Percentiles rank a stretch among this genome's conserved stretches.
These are phyloP conservation scores for Aspergillus cavernicola DNA, from an alignment of 495 filamentous ascomycete genomes.

Conservation along the genomic window DNA sequence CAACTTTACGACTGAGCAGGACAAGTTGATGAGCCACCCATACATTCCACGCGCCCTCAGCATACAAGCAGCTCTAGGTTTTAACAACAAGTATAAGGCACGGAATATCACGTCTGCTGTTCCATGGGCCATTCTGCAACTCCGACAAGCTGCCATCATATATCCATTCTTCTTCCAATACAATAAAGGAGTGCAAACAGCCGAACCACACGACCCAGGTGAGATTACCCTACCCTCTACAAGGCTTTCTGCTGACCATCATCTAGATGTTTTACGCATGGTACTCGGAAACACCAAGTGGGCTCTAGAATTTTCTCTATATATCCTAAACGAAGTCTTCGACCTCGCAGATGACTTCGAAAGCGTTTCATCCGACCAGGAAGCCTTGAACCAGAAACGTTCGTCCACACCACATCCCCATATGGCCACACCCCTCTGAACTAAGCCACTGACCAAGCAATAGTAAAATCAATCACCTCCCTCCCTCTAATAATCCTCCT, in stretches of 20 bases:
- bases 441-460: conserved; percentile 13
- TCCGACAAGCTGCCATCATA: conserved; percentile 65
- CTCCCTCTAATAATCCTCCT: conserved; percentile 67
- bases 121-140: conserved; percentile 67
- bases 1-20: conserved; percentile 68
- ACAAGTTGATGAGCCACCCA: conserved; percentile 64
- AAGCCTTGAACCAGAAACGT: conserved; percentile 45
- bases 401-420: too few relatives aligned
- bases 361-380: conserved; percentile 34
- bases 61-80: conserved; percentile 66
- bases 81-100: conserved; percentile 53
- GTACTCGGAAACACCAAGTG: conserved; percentile 52
- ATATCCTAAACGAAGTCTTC: conserved; percentile 64
- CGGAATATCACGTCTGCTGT: conserved; percentile 64
- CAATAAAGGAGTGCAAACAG: conserved; percentile 35
- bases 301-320: conserved; percentile 65
- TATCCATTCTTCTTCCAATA: conserved; percentile 58
- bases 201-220: conserved; percentile 64
- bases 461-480: conserved; percentile 48
- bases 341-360: conserved; percentile 54
- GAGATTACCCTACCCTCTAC: conserved; percentile 14
- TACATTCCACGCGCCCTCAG: conserved; percentile 66
- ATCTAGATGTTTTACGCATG: conserved; percentile 38
- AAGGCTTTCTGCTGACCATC: conserved; percentile 1
- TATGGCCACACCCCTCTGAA: not conserved